Evolutionary conservation across 257 asterid species (phyloP).

Genomic region (Primulina tabacum): DNA sequence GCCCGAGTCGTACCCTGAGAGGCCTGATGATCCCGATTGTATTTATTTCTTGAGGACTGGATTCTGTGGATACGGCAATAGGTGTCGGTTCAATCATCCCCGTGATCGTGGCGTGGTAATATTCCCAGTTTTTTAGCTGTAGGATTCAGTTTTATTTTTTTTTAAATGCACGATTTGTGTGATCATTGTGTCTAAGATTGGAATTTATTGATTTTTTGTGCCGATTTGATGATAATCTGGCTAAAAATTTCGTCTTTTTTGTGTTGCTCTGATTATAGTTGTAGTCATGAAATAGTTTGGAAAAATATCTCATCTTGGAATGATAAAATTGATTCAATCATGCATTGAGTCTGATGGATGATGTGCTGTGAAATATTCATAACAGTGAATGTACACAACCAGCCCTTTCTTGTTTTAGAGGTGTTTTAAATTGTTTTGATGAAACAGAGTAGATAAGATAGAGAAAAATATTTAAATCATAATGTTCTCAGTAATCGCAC

Average conservation of each 20-base stretch:
- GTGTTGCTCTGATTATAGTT: slow-evolving; percentile 3
- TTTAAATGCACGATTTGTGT: slow-evolving; percentile 24
- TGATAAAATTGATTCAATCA: slow-evolving; percentile 24
- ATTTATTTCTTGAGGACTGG: slow-evolving; percentile 89
- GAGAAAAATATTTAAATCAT: neutral
- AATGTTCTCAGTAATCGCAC: slow-evolving; percentile 4
- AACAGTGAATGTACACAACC: slow-evolving; percentile 11
- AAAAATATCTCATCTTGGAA: slow-evolving; percentile 11
- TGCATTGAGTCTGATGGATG: slow-evolving; percentile 22
- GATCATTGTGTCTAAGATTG: slow-evolving; percentile 38
- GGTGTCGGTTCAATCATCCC: slow-evolving; percentile 98
- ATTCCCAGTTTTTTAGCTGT: neutral
- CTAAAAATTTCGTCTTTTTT: slow-evolving; percentile 7
- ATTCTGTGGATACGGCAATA: slow-evolving; percentile 79
- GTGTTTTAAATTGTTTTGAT: slow-evolving; percentile 14
- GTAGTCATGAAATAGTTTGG: slow-evolving; percentile 13
- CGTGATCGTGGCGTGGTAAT: slow-evolving; percentile 63
- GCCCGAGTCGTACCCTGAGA: slow-evolving; percentile 74
- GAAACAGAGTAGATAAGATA: neutral
- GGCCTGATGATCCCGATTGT: slow-evolving; percentile 86
- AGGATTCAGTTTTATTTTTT: slow-evolving; percentile 7
- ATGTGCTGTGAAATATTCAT: slow-evolving; percentile 27
- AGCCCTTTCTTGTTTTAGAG: slow-evolving; percentile 16
- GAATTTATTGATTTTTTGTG: slow-evolving; percentile 22
- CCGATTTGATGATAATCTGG: slow-evolving; percentile 29